Percentiles rank a stretch among this genome's conserved stretches.
Conservation (phyloP, 768 basidiomycete genomes). For the Hypholoma sublateritium region DNA sequence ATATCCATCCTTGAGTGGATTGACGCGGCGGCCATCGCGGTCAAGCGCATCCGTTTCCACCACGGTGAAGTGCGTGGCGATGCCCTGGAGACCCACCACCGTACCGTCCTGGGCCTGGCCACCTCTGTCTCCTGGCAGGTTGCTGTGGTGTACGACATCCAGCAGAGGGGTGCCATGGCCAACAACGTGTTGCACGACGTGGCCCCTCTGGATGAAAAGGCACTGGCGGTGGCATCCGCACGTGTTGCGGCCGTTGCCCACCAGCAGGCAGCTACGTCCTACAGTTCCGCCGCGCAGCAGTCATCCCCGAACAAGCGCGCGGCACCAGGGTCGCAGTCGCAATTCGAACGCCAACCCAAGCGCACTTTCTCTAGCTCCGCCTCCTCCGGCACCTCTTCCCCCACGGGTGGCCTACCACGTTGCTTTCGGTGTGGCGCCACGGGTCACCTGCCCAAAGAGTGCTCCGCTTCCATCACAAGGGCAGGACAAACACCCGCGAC, state of each 20-base stretch:
- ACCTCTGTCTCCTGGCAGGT: constrained; percentile 14
- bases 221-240: background rate
- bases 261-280: background rate
- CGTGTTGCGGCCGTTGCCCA: background rate
- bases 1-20: constrained; percentile 19
- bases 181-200: constrained; percentile 15
- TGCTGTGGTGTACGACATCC: constrained; percentile 21
- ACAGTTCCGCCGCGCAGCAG: background rate
- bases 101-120: constrained; percentile 5
- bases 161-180: constrained; percentile 17
- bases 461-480: constrained; percentile 16
- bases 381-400: background rate
- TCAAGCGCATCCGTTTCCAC: constrained; percentile 7
- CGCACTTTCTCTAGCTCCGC: too few species aligned
- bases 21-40: constrained; percentile 1
- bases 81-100: constrained; percentile 14
- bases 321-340: background rate
- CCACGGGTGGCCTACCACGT: background rate
- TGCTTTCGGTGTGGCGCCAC: constrained; percentile 28
- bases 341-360: background rate
- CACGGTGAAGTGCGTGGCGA: constrained; percentile 15
- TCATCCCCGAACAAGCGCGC: background rate
- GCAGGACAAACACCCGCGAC: constrained; percentile 20
- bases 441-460: constrained; percentile 23
- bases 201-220: constrained; percentile 6